Evolutionary conservation across 768 basidiomycete genomes (phyloP).

Genomic region (Lyophyllum atratum): DNA sequence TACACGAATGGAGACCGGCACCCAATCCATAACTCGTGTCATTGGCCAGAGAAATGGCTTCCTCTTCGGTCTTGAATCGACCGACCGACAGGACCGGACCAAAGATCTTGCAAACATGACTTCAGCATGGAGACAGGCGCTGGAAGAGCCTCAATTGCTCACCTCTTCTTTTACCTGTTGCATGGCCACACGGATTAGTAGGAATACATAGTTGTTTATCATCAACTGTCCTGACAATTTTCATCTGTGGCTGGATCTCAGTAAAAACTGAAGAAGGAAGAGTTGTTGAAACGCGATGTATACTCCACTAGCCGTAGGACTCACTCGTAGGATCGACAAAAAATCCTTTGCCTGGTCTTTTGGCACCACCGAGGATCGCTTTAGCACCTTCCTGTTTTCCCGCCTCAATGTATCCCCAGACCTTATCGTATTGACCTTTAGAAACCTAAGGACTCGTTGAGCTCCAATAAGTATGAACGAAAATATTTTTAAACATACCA

Average conservation of each 20-base stretch:
- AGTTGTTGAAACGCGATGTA: background rate
- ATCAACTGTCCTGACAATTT: slow-evolving; percentile 57
- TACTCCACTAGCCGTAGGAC: slow-evolving; percentile 23
- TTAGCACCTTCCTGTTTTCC: slow-evolving; percentile 87
- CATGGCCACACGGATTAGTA: slow-evolving; percentile 1
- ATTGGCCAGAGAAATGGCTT: slow-evolving; percentile 84
- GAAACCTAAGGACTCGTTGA: slow-evolving; percentile 56
- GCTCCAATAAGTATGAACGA: background rate
- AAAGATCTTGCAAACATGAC: slow-evolving; percentile 65
- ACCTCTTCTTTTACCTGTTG: slow-evolving; percentile 72
- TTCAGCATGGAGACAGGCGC: background rate
- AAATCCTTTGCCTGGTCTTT: slow-evolving; percentile 76
- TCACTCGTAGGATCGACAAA: slow-evolving; percentile 89
- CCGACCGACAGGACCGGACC: slow-evolving; percentile 89
- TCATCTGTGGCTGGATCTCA: slow-evolving; percentile 80
- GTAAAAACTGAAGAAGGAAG: slow-evolving; percentile 64
- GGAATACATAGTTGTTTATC: background rate
- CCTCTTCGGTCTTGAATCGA: slow-evolving; percentile 84
- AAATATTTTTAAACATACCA: slow-evolving; percentile 52
- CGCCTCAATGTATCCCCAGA: slow-evolving; percentile 86
- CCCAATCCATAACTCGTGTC: slow-evolving; percentile 90
- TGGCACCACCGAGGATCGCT: slow-evolving; percentile 76
- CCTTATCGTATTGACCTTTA: slow-evolving; percentile 80
- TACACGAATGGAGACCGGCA: slow-evolving; percentile 88
- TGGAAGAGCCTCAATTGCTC: slow-evolving; percentile 13